A percentile compares a stretch with the other conserved stretches of the same genome.
Conservation (phyloP, 2,329 filamentous ascomycete genomes). For the Trichophyton simii region DNA sequence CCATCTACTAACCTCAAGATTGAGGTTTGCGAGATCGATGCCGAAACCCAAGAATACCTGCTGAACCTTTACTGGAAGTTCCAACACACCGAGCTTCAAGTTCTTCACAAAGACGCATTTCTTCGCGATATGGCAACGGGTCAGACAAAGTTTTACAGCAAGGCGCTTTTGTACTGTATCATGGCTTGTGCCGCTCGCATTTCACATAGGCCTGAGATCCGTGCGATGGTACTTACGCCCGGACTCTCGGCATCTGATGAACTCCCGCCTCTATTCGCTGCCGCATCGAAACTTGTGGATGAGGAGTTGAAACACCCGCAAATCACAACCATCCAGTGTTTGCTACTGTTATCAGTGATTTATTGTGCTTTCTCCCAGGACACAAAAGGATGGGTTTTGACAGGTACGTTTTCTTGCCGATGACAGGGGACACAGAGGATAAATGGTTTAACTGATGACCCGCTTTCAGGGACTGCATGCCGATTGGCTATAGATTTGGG, state of each 20-base stretch:
- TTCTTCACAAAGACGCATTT: conserved; percentile 7
- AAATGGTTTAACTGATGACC: neutral
- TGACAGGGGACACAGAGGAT: neutral
- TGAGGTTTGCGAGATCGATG: conserved; percentile 5
- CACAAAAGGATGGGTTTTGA: conserved; percentile 14
- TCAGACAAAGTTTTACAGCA: conserved; percentile 10
- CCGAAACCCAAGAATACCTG: conserved; percentile 7
- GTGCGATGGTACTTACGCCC: conserved; percentile 9
- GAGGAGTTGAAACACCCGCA: conserved; percentile 12
- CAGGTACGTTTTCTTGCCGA: conserved; percentile 2
- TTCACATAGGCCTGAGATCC: conserved; percentile 9
- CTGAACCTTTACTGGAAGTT: conserved; percentile 10
- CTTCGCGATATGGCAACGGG: conserved; percentile 7
- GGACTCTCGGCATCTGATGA: conserved; percentile 4
- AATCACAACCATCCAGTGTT: conserved; percentile 13
- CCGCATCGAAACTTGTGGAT: conserved; percentile 7
- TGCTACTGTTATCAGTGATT: conserved; percentile 13
- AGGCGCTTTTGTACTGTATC: conserved; percentile 12
- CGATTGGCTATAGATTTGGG: conserved; percentile 13
- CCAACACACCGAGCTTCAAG: conserved; percentile 9
- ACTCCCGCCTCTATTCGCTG: conserved; percentile 10
- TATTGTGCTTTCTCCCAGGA: conserved; percentile 12
- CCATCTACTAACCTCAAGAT: neutral
- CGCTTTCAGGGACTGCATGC: conserved; percentile 10
- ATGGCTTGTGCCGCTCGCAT: conserved; percentile 12